Evolutionary conservation across 139 green algal genomes (phyloP).

Genomic region (Tetradesmus obliquus): DNA sequence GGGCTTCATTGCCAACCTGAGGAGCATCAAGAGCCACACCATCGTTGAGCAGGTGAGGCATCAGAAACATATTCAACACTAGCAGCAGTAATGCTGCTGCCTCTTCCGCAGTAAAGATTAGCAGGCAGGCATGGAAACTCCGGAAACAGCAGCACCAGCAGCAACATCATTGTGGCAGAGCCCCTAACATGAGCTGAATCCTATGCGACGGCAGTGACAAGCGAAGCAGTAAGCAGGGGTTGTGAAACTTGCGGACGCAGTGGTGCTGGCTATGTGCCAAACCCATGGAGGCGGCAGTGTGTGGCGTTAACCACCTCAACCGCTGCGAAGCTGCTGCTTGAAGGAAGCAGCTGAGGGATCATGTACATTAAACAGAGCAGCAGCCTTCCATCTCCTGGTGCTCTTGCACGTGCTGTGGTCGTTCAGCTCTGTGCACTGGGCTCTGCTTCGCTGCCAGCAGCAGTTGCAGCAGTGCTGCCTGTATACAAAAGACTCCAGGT

Average conservation of each 20-base stretch:
- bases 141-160: background rate
- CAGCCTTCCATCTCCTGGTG: background rate
- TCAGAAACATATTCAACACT: background rate
- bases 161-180: background rate
- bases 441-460: background rate
- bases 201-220: background rate
- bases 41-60: conserved; percentile 88
- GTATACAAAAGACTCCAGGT: background rate
- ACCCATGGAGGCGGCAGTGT: background rate
- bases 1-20: conserved; percentile 96
- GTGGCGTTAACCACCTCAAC: background rate
- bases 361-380: background rate
- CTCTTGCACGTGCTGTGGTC: background rate
- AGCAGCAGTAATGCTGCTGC: background rate
- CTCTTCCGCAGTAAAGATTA: background rate
- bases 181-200: background rate
- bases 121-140: background rate
- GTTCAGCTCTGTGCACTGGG: background rate
- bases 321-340: background rate
- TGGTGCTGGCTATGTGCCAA: background rate
- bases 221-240: too few relatives aligned
- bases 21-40: conserved; percentile 89
- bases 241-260: background rate
- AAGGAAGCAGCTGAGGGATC: too few relatives aligned
- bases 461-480: background rate